These are phyloP conservation scores for Aspergillus eucalypticola DNA, from an alignment of 2,329 filamentous ascomycete species.

Conservation along the genomic window DNA sequence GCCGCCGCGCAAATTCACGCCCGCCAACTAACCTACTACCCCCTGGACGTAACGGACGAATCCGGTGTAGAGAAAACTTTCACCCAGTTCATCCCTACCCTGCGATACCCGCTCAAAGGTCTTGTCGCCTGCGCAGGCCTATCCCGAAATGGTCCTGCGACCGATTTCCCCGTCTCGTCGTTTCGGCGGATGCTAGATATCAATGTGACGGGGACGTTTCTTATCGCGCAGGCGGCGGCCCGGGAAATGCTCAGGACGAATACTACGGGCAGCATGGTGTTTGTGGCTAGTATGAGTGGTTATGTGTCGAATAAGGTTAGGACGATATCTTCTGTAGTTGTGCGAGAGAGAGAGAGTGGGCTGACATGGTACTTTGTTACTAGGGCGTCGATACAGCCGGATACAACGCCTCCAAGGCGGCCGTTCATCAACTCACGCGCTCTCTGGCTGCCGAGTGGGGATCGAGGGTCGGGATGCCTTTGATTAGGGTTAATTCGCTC, in stretches of 20 bases:
- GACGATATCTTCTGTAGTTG: too few species aligned
- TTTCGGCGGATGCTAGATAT: conserved; percentile 24
- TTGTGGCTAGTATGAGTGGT: conserved; percentile 26
- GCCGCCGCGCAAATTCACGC: conserved; percentile 3
- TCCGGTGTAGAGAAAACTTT: conserved; percentile 19
- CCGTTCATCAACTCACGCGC: conserved; percentile 47
- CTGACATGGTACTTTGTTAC: background rate
- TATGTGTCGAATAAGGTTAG: conserved; percentile 21
- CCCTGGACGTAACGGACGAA: conserved; percentile 25
- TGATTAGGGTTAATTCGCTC: conserved; percentile 25
- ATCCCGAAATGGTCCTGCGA: conserved; percentile 26
- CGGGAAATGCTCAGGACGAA: conserved; percentile 10
- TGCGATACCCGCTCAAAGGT: conserved; percentile 30
- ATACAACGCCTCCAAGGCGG: conserved; percentile 52
- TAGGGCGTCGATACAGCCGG: conserved; percentile 18
- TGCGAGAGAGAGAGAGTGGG: too few species aligned
- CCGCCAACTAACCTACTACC: conserved; percentile 21
- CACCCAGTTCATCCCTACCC: conserved; percentile 19
- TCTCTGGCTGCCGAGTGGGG: conserved; percentile 51
- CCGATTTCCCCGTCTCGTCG: conserved; percentile 27
- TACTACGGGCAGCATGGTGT: conserved; percentile 17
- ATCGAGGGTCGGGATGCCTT: conserved; percentile 23
- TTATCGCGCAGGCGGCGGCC: conserved; percentile 19
- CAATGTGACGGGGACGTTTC: conserved; percentile 26
- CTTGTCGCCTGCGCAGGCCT: conserved; percentile 38